Base-by-base conservation (phyloP, 495 filamentous ascomycete genomes). In the Lindgomyces ingoldianus region DNA sequence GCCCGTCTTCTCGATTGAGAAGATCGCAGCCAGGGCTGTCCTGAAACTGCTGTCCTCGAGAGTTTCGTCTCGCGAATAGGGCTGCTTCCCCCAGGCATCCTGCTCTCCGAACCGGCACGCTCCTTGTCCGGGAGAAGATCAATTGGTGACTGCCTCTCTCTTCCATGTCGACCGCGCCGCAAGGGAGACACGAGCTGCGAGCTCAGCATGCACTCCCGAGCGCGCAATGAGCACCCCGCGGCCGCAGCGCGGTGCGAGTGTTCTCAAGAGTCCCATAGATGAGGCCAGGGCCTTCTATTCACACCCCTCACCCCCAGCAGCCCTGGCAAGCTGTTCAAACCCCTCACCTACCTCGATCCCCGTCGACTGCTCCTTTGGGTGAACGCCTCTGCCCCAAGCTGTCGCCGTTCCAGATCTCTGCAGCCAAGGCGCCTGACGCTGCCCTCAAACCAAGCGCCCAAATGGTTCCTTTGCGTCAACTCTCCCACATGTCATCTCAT, bases 371-470 rank as follows among this genome's bases (percentile, higher is more conserved):
- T 58, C 29, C 61, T 67, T 67, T 64, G 56, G 64, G 68, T 52
- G 68, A 71, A 65, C 68, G 64, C 55, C 52, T 71, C 61, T 68
- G 44, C 33, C 60, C 68, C 68, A 71, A 56, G 68, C 64, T 68
- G 54, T 71, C 48, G 60, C 68, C 51, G 68, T 71, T 71, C 60
- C 64, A 71, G 68, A 71, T 71, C 56, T 52, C 65, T 70, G 60
- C 65, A 67, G 64, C 68, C 68, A 71, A 71, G 68, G 60, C 68
- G 63, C 64, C 54, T 68, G 68, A 65, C 42, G 64, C 62, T 64
- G 60, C 41, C 33, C 60, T 71, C 68, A 71, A 71, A 71, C 68
- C 68, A 56, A 60, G 58, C 64, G 60, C 54, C 57, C 60, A 56
- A 61, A 56, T 68, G 55, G 55, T 60, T 71, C 63, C 45, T 57